phyloP scores from a whole-genome alignment of 306 rosid genomes.

The Trifolium pratense region DNA sequence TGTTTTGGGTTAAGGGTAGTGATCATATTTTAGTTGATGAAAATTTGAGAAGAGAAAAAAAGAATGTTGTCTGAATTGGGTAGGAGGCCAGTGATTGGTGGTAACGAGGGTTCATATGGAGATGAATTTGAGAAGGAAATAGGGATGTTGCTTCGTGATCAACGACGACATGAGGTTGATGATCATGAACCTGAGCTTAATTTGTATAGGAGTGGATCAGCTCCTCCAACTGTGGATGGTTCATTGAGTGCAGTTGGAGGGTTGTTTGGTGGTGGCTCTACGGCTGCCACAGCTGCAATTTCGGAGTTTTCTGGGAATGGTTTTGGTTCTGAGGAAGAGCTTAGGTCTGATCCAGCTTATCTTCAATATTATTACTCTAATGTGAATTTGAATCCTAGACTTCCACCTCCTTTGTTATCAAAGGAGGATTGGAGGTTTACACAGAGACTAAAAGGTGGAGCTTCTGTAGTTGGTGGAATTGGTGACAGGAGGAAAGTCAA shows the following conservation, averaged over 20 bases:
- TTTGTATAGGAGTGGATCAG: constrained; percentile 32
- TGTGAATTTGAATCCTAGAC: constrained; percentile 33
- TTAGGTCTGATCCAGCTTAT: constrained; percentile 37
- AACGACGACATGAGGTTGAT: constrained; percentile 42
- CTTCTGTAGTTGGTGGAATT: constrained; percentile 76
- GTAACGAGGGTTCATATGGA: constrained; percentile 81
- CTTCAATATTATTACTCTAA: constrained; percentile 8
- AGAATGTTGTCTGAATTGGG: constrained; percentile 84
- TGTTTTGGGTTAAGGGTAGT: constrained; percentile 24
- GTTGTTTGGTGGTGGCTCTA: constrained; percentile 6
- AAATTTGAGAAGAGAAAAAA: constrained; percentile 1
- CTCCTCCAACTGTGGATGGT: constrained; percentile 33
- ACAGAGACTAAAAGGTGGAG: constrained; percentile 64
- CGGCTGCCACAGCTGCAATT: not conserved
- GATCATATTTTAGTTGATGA: constrained; percentile 32
- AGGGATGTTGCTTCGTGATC: constrained; percentile 75
- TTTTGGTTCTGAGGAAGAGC: constrained; percentile 16
- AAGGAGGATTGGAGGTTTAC: constrained; percentile 87
- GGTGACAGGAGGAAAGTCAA: constrained; percentile 80
- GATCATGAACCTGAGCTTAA: constrained; percentile 21
- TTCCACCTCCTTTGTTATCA: constrained; percentile 32
- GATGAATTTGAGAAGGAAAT: constrained; percentile 91
- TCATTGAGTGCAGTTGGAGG: constrained; percentile 22
- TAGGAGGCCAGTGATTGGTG: constrained; percentile 69
- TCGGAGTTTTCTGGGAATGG: constrained; percentile 18